Base-by-base conservation (phyloP, 768 basidiomycete genomes). In the Daedaleopsis sinensis region DNA sequence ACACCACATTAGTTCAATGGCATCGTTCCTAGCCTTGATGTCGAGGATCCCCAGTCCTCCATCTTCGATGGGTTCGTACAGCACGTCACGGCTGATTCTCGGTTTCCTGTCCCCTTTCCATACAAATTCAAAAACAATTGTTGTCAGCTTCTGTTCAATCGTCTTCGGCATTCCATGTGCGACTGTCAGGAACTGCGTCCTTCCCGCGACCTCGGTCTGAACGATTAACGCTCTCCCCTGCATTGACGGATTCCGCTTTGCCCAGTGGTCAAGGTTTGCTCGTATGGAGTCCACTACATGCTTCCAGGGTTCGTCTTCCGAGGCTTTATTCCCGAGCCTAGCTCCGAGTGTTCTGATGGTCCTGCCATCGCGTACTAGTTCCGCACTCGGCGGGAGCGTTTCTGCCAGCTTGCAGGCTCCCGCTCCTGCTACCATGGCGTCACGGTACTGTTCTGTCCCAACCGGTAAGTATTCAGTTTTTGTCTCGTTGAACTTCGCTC, bases 391-490 rank as follows among this genome's bases (percentile, higher is more conserved):
- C n/a, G n/a, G n/a, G n/a, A n/a, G n/a, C n/a, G 38, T 36, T 10
- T 39, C 46, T 18, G 48, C 48, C 37, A 19, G 57, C 46, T 32
- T 44, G 18, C 16, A 23, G 6, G 36, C n/a, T n/a, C n/a, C n/a
- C n/a, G n/a, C n/a, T n/a, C 35, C 24, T 8, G 18, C 15, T 24
- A 3, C 24, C 11, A 27, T 8, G 5, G 4, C 1, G 2, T n/a
- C 15, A 73, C 54, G 64, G 66, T 72, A 5, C 53, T 50, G 3
- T 35, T 35, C 2, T 58, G 38, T 0, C 80, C 78, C 0, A 79
- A 66, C 0, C 27, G 77, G 78, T 1, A 80, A 67, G 0, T 78
- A 62, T 37, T 76, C 72, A 0, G 79, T 82, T 64, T 83, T 83
- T 0, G 56, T 49, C 0, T 66, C 57, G 54, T 82, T 83, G 63